Evolutionary conservation across 2,329 filamentous ascomycete genomes (phyloP), one percentile per base, ranked within the genome.

Genomic region (Ramularia collo-cygni): DNA sequence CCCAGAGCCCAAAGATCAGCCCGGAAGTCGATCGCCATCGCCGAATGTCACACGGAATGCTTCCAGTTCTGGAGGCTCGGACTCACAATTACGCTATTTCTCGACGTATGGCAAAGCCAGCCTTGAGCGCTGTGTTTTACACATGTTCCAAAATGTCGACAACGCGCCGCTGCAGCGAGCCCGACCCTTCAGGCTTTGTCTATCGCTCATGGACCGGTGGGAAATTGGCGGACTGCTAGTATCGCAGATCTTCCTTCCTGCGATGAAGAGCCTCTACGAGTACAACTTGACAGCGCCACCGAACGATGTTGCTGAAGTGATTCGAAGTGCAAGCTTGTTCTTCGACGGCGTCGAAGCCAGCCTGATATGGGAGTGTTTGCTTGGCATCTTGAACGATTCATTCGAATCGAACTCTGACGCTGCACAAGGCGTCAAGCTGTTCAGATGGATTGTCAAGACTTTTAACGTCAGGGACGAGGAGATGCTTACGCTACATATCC

Each of bases 171-270:
- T 74, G 0, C 86, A 93, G 55, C 75, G 81, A 59, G 86, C 88
- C 14, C 80, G 81, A 28, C 90, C 92, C 0, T 95, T 94, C 58
- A 81, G 89, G 41, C 86, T 96, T 47, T 93, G 88, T 55, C 74
- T 96, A 2, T 95, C 93, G 12, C 70, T 98, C 37, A 96, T 98
- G 92, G 92, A 98, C 64, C 81, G 89, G 43, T 96, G 88, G 89
- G 92, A 98, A 61, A 90, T 98, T 50, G 92, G 92, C 19, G 87
- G 87, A 1, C 72, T 90, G 13, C 80, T 98, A 33, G 83, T 96
- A 2, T 85, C 89, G 0, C 81, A 87, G 45, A 77, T 96, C 10
- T 96, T 98, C 57, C 70, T 95, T 10, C 85, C 89, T 3, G 81
- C 90, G 17, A 77, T 98, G 53, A 75, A 81, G 57, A 93, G 83